Conservation (phyloP, 257 asterid genomes). For the Jacaranda copaia region DNA sequence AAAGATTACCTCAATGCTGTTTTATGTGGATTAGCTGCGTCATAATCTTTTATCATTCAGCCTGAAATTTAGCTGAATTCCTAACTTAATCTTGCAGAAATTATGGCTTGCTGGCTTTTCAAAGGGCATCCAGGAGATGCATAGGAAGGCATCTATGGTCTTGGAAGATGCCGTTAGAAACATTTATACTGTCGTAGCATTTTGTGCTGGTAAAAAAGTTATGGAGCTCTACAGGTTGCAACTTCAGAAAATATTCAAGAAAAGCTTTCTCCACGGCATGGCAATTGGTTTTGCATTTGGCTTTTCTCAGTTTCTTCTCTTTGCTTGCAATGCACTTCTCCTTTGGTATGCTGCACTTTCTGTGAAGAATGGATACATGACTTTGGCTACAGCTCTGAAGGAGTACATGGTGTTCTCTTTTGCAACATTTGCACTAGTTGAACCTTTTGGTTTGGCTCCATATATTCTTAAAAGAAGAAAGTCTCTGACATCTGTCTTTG, state of each 20-base stretch:
- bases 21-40: slow-evolving; percentile 6
- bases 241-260: slow-evolving; percentile 80
- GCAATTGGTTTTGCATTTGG: slow-evolving; percentile 98
- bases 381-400: slow-evolving; percentile 79
- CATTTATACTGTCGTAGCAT: slow-evolving; percentile 95
- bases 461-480: slow-evolving; percentile 93
- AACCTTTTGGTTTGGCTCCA: slow-evolving; percentile 99
- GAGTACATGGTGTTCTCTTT: slow-evolving; percentile 99
- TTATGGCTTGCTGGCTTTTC: slow-evolving; percentile 99
- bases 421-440: slow-evolving; percentile 97
- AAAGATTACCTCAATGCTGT: slow-evolving; percentile 8
- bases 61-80: slow-evolving; percentile 19
- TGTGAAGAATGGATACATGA: slow-evolving; percentile 67
- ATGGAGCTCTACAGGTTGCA: slow-evolving; percentile 97
- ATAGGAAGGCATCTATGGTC: slow-evolving; percentile 96
- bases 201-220: slow-evolving; percentile 98
- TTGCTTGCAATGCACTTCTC: slow-evolving; percentile 96
- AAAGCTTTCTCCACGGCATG: slow-evolving; percentile 97
- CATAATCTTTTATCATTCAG: slow-evolving; percentile 12
- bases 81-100: slow-evolving; percentile 63
- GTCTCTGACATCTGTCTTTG: slow-evolving; percentile 88
- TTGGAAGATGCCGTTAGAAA: slow-evolving; percentile 98
- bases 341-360: slow-evolving; percentile 95
- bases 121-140: slow-evolving; percentile 99
- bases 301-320: slow-evolving; percentile 96